These are phyloP conservation scores for Amanita molliuscula DNA, from an alignment of 768 basidiomycete species.

Conservation along the genomic window DNA sequence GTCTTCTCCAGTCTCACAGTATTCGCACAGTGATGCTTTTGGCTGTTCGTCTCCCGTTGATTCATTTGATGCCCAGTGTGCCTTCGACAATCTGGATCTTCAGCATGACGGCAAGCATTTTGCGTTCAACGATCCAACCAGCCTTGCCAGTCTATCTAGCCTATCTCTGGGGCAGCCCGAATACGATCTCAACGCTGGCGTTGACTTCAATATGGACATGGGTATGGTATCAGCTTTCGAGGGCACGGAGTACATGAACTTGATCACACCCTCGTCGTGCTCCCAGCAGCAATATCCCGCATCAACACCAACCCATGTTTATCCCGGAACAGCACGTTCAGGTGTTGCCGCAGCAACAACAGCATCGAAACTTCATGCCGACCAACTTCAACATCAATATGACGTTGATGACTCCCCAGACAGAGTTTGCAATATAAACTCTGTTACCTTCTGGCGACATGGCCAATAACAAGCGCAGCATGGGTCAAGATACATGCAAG, in stretches of 20 bases:
- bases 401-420: background rate
- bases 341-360: background rate
- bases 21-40: background rate
- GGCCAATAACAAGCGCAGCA: background rate
- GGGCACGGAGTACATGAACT: background rate
- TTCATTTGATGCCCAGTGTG: background rate
- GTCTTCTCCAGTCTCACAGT: background rate
- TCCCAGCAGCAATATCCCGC: background rate
- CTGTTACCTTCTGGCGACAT: background rate
- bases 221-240: background rate
- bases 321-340: background rate
- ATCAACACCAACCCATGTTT: background rate
- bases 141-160: background rate
- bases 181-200: conserved; percentile 1
- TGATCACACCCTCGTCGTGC: background rate
- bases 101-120: background rate
- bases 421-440: background rate
- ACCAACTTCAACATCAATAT: background rate
- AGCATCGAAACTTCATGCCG: background rate
- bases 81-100: background rate
- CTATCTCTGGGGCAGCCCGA: background rate
- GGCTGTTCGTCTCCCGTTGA: background rate
- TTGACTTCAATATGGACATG: conserved; percentile 2
- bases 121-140: background rate
- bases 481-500: background rate